Evolutionary conservation across 305 asterid genomes (phyloP), one percentile per base, ranked within the genome.

Genomic region (Fraxinus ornus): DNA sequence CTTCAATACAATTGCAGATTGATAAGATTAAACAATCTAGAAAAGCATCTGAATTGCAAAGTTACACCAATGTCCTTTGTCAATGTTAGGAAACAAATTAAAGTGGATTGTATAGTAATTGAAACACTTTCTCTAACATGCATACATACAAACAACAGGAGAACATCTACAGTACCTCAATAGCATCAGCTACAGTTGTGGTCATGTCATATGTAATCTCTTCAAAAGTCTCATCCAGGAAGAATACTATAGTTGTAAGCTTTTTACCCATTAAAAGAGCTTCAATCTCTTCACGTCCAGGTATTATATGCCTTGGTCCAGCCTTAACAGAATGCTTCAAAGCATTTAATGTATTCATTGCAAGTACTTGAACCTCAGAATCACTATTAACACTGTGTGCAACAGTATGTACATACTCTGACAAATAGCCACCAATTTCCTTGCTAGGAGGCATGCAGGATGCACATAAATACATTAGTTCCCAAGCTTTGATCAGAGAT

Each of bases 381-480:
- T 96, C 98, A 83, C 79, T 87, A 87, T 81, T 83, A 4, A 70
- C 88, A 81, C 93, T 85, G 76, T 93, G 93, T 57, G 97, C 98
- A 72, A 91, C 93, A 85, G 87, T 89, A 76, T 91, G 98, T 78
- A 93, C 86, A 83, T 90, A 92, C 84, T 94, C 97, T 10, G 98
- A 93, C 86, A 96, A 86, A 88, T 94, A 96, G 64, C 92, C 95
- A 83, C 98, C 97, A 86, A 94, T 89, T 88, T 96, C 98, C 90
- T 96, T 94, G 94, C 93, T 91, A 75, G 99, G 98, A 73, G 99
- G 98, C 98, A 94, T 91, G 93, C 99, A 96, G 36, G 97, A 94
- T 78, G 97, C 95, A 78, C 98, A 94, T 60, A 96, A 82, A 84
- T 93, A 93, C 99, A 96, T 92, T 55, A 96, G 90, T 86, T 96